Conservation (phyloP, 169 alveolate species). For the Perkinsus chesapeaki region DNA sequence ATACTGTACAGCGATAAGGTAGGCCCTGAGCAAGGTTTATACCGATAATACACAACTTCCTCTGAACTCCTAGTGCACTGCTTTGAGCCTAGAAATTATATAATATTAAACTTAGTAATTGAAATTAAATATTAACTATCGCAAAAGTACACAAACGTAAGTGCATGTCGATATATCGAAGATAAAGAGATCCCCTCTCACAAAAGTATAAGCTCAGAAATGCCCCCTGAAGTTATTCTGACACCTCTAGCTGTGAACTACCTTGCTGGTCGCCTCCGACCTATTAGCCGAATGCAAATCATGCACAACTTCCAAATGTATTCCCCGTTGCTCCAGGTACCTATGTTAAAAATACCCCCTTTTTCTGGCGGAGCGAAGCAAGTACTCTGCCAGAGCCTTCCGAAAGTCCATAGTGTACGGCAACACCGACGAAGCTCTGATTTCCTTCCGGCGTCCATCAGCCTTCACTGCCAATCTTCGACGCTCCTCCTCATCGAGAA, state of each 20-base stretch:
- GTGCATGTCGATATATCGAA: too few species aligned
- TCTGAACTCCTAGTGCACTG: too few species aligned
- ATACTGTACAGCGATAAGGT: background rate
- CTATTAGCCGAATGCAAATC: background rate
- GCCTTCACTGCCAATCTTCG: background rate
- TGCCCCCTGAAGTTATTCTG: too few species aligned
- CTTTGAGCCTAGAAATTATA: too few species aligned
- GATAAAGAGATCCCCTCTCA: too few species aligned
- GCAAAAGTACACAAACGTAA: too few species aligned
- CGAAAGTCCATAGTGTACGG: background rate
- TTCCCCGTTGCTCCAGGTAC: background rate
- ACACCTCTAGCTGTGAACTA: background rate
- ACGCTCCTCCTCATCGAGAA: background rate
- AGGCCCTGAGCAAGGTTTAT: slow-evolving; percentile 2
- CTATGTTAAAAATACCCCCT: background rate
- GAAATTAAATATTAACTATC: too few species aligned
- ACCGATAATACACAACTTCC: too few species aligned
- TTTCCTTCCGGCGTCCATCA: background rate
- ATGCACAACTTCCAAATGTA: background rate
- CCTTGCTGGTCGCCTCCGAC: background rate
- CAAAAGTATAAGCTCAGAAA: too few species aligned
- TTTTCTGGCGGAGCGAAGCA: background rate
- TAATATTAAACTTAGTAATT: too few species aligned
- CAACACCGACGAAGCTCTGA: background rate
- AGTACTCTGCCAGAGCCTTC: background rate